phyloP scores from a whole-genome alignment of 768 basidiomycete species.

The Leccinum subgranulosum region DNA sequence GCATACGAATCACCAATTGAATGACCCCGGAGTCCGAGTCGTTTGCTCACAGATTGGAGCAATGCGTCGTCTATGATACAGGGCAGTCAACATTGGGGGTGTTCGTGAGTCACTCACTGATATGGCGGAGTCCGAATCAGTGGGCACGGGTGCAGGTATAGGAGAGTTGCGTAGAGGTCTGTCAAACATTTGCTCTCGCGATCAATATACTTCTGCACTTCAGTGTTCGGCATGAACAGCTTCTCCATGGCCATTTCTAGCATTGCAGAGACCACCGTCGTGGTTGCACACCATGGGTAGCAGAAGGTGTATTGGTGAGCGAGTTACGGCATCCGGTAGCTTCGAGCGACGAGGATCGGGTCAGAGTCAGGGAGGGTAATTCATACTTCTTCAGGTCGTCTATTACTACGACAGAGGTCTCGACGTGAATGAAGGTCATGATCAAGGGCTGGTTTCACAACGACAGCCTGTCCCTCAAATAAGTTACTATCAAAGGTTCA shows the following conservation, averaged over 20 bases:
- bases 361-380: slow-evolving; percentile 60
- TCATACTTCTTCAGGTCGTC: slow-evolving; percentile 94
- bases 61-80: too few species aligned
- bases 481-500: too few species aligned
- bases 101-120: too few species aligned
- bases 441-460: too few species aligned
- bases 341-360: slow-evolving; percentile 57
- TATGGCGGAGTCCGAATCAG: too few species aligned
- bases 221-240: slow-evolving; percentile 90
- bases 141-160: too few species aligned
- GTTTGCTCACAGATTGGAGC: too few species aligned
- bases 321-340: slow-evolving; percentile 57
- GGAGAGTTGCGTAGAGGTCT: slow-evolving; percentile 69
- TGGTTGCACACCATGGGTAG: slow-evolving; percentile 40
- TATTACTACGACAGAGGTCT: slow-evolving; percentile 72
- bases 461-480: too few species aligned
- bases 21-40: too few species aligned
- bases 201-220: slow-evolving; percentile 89
- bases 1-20: too few species aligned
- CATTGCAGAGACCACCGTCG: slow-evolving; percentile 67
- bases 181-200: slow-evolving; percentile 82
- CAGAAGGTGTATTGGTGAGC: slow-evolving; percentile 39
- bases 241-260: slow-evolving; percentile 97
- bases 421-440: slow-evolving; percentile 81
- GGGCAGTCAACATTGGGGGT: too few species aligned